A percentile compares a stretch with the other conserved stretches of the same genome.
These are phyloP conservation scores for Agrocybe pediades DNA, from an alignment of 768 basidiomycete genomes.

Conservation along the genomic window DNA sequence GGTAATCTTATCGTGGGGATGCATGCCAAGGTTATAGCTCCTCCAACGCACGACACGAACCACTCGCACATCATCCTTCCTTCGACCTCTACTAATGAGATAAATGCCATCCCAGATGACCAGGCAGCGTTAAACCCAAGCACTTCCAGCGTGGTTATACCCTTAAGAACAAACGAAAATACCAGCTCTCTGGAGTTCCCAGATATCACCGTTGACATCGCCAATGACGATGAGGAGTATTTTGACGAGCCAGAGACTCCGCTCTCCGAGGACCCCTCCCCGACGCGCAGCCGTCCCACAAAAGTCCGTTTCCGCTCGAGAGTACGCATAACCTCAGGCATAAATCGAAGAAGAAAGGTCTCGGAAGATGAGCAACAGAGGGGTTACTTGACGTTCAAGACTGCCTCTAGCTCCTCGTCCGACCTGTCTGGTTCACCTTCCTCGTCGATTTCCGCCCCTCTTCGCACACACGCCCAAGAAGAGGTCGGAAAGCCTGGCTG, in stretches of 20 bases:
- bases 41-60: too few species aligned
- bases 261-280: conserved; percentile 15
- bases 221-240: conserved; percentile 11
- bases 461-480: conserved; percentile 58
- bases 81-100: not conserved
- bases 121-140: too few species aligned
- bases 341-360: conserved; percentile 47
- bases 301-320: conserved; percentile 72
- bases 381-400: conserved; percentile 17
- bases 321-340: conserved; percentile 75
- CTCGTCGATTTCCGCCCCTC: conserved; percentile 81
- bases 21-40: too few species aligned
- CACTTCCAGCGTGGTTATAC: too few species aligned
- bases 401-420: conserved; percentile 30
- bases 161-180: too few species aligned
- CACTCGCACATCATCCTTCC: too few species aligned
- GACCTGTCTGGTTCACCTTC: conserved; percentile 67
- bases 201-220: not conserved
- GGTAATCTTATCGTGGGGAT: too few species aligned
- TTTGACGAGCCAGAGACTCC: conserved; percentile 22
- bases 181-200: too few species aligned
- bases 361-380: conserved; percentile 12
- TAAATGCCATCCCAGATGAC: too few species aligned
- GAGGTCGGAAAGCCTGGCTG: conserved; percentile 50
- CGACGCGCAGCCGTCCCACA: conserved; percentile 11